Evolutionary conservation across 441 rosid genomes (phyloP), one percentile per base, ranked within the genome.

Genomic region (Sinapis alba): DNA sequence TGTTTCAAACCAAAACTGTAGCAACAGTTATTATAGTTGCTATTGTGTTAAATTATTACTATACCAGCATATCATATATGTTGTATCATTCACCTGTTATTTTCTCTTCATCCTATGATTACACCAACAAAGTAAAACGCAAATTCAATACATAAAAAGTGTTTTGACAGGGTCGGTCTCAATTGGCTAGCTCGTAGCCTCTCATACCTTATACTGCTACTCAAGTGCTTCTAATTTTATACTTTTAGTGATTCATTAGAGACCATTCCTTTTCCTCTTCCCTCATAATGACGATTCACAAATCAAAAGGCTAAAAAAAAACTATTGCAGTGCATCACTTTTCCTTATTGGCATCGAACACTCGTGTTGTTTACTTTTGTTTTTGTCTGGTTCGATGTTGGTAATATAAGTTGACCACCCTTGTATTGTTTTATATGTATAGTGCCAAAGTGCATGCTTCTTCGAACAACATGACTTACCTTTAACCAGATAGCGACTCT

Each of bases 351-450:
- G 53, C 38, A 61, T 53, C 11, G 61, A 78, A 78, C 81, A 72
- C 12, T 72, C 73, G 30, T 36, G 69, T 36, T 50, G 21, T 66
- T 65, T 47, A 50, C 73, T 78, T 72, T 72, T 78, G 74, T 62
- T 54, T 72, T 72, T 36, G 60, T 72, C 68, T 66, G 74, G 77
- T 78, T 67, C 65, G 59, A 41, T 36, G 68, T 28, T 65, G 65
- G 77, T 36, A 41, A 21, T 47, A 7, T 27, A 60, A 78, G 81
- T 78, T 78, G 81, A 78, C 81, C 77, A 78, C 81, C 77, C 74
- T 78, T 72, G 59, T 20, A 54, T 78, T 78, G 77, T 78, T 61
- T 72, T 78, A 53, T 71, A 58, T 71, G 53, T 0, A 11, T 56
- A 54, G 21, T 62, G 41, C 36, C 41, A 69, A 64, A 65, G 61